Base-by-base conservation (phyloP, 2,329 filamentous ascomycete genomes). In the Aureobasidium melanogenum region DNA sequence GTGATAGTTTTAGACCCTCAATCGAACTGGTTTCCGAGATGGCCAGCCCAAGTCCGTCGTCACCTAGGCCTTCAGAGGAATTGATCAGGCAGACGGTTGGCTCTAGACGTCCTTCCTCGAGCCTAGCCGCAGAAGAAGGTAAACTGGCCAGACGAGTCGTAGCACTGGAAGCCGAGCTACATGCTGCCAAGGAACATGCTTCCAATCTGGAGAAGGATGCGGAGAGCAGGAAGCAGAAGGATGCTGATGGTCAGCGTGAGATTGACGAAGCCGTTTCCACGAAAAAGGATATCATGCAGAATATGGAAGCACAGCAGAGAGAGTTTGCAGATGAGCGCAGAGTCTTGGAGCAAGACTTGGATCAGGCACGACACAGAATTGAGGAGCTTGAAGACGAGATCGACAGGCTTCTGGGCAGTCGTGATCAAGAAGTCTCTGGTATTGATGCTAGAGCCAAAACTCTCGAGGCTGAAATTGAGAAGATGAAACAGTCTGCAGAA, bases 301-400 rank as follows among this genome's bases (percentile, higher is more conserved):
- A 99, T 69, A 90, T 99, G 77, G 91, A 97, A 70, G 88, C 92
- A 14, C 84, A 95, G 66, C 91, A 97, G 73, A 85, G 85, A 28
- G 94, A 97, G 69, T 97, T 96, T 67, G 80, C 88, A 38, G 85
- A 87, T 54, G 93, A 97, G 73, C 85, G 94, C 41, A 90, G 88
- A 69, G 88, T 86, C 10, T 79, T 97, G 0, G 89, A 96, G 67
- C 80, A 84, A 17, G 92, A 97, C 71, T 86, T 94, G 62, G 87
- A 86, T 67, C 82, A 83, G 15, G 82, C 92, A 62, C 92, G 88
- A 69, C 80, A 86, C 59, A 88, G 87, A 57, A 79, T 94, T 0
- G 94, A 97, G 70, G 91, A 97, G 67, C 82, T 88, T 6, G 94
- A 99, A 74, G 92, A 97, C 68, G 92, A 96, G 70, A 84, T 97